Conservation (phyloP, 768 basidiomycete genomes). For the Chalciporus sphaerocephalus region DNA sequence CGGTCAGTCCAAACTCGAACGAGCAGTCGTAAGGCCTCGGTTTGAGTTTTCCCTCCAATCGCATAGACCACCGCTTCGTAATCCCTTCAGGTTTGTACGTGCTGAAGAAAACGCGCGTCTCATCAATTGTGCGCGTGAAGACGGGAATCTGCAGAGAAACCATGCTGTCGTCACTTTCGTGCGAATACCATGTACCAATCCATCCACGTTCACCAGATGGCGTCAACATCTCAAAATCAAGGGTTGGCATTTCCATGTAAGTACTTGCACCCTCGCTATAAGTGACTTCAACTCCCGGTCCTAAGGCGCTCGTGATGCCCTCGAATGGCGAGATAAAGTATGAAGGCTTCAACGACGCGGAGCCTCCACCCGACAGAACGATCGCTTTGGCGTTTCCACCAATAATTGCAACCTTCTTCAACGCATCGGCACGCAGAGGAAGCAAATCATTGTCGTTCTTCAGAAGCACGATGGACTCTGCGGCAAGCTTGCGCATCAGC, state of each 20-base stretch:
- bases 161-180: conserved; percentile 57
- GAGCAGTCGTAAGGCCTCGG: conserved; percentile 49
- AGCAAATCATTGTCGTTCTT: conserved; percentile 56
- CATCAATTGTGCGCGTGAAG: no score
- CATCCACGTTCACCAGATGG: conserved; percentile 61
- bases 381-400: conserved; percentile 63
- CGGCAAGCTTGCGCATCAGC: conserved; percentile 64
- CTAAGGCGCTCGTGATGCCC: conserved; percentile 57
- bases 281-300: conserved; percentile 50
- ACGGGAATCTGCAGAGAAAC: conserved; percentile 49
- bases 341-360: conserved; percentile 63
- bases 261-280: conserved; percentile 69
- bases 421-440: conserved; percentile 34
- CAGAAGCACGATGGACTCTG: conserved; percentile 67
- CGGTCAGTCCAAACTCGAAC: conserved; percentile 69
- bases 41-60: conserved; percentile 54
- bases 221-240: conserved; percentile 64
- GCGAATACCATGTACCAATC: conserved; percentile 58
- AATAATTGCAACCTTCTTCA: conserved; percentile 72
- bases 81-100: conserved; percentile 52
- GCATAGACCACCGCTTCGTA: conserved; percentile 60
- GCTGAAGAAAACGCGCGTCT: no score
- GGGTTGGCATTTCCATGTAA: conserved; percentile 58
- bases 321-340: conserved; percentile 77
- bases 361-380: conserved; percentile 76